Base-by-base conservation (phyloP, 768 basidiomycete species). In the Cystobasidium onofrii region DNA sequence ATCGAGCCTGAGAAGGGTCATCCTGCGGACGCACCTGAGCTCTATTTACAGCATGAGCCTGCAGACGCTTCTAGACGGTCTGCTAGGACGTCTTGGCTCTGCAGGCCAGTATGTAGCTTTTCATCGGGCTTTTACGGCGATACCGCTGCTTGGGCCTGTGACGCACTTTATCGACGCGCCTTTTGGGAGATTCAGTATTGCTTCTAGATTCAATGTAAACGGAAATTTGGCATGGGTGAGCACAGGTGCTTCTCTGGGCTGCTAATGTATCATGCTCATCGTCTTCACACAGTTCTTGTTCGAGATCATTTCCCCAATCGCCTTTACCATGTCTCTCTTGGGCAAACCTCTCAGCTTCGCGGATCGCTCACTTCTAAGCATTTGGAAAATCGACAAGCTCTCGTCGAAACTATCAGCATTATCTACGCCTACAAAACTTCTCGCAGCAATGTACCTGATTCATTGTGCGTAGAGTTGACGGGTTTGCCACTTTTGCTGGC, bases 121-220 rank as follows among this genome's bases (percentile, higher is more conserved):
- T 17, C 69, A 71, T 61, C 69, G 69, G 6, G 52, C 27, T n/a
- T 71, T 55, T 20, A 25, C 54, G 3, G 27, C 31, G 17, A 17
- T 57, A 15, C 29, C 36, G 33, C 29, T 60, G n/a, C 23, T 55
- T 9, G 69, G 52, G 10, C 69, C 54, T 31, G 55, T 60, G 25
- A 60, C 69, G 52, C 31, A 27, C n/a, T 55, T 55, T 18, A 60
- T 71, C 69, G 25, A 71, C 23, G 69, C 69, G n/a, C 69, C 69
- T 71, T 71, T 71, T 36, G 69, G 69, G n/a, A 23, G 69, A 36
- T 71, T 71, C 69, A 60, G 52, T 44, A 15, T 71, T 6, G 54
- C 50, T n/a, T 71, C 69, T 12, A 60, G 10, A 39, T 44, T 71
- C 50, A 71, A 71, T 34, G 55, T 71, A 15, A 71, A 71, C 41